Evolutionary conservation across 768 basidiomycete species (phyloP).

Genomic region (Trametes sanguinea): DNA sequence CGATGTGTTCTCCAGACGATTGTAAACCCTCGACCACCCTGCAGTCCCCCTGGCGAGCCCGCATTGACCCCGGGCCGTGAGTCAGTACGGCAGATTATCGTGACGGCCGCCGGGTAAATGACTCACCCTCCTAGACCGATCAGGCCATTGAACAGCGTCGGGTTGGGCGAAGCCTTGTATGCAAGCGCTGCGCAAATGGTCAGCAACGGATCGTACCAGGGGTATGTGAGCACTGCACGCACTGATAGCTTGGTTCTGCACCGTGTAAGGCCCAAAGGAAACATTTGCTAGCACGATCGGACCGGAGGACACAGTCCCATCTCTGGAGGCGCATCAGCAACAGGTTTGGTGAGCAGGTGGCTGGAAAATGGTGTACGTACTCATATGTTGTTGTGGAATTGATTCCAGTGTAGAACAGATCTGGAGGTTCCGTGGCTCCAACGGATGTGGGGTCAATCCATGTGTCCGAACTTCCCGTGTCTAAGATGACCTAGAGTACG

Average conservation of each 20-base stretch:
- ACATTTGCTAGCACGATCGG: constrained; percentile 10
- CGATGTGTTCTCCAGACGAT: neutral
- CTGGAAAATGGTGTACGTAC: neutral
- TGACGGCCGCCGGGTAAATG: no score
- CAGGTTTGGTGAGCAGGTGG: neutral
- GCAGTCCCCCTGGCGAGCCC: neutral
- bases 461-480: constrained; percentile 12
- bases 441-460: constrained; percentile 10
- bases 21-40: neutral
- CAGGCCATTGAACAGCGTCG: constrained; percentile 1
- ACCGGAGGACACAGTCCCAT: neutral
- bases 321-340: neutral
- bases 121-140: constrained; percentile 11
- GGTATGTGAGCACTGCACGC: neutral
- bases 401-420: constrained; percentile 5
- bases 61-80: neutral
- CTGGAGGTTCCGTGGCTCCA: neutral
- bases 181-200: neutral
- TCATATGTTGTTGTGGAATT: neutral
- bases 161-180: neutral
- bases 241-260: constrained; percentile 17
- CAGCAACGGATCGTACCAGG: neutral
- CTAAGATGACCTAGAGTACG: constrained; percentile 7
- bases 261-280: constrained; percentile 9
- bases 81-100: neutral